phyloP scores from a whole-genome alignment of 2,329 filamentous ascomycete species.

The Phyllosticta citrichinensis region DNA sequence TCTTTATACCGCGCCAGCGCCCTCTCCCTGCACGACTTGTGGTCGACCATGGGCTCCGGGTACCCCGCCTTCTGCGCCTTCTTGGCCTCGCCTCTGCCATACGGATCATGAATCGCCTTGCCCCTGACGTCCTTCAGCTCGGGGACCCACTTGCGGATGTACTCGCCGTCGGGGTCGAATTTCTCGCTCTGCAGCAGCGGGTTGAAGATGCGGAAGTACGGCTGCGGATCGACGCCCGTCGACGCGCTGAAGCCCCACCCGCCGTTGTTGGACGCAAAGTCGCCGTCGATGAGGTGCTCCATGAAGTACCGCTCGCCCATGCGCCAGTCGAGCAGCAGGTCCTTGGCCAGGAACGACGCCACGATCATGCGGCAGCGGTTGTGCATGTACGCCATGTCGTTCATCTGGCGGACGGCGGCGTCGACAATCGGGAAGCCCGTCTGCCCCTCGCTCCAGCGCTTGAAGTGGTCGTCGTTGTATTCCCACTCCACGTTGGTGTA shows the following conservation, averaged over 20 bases:
- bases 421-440: conserved; percentile 81
- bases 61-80: conserved; percentile 60
- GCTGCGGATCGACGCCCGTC: conserved; percentile 73
- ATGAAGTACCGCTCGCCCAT: conserved; percentile 76
- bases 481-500: conserved; percentile 79
- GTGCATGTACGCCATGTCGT: conserved; percentile 64
- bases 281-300: conserved; percentile 68
- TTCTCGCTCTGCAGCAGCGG: conserved; percentile 76
- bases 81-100: conserved; percentile 50
- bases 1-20: conserved; percentile 62
- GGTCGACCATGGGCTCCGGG: conserved; percentile 63
- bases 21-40: conserved; percentile 57
- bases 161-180: conserved; percentile 69
- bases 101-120: conserved; percentile 72
- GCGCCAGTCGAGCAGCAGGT: conserved; percentile 74
- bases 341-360: conserved; percentile 70
- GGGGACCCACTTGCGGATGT: conserved; percentile 73
- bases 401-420: conserved; percentile 73
- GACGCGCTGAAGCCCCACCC: conserved; percentile 58
- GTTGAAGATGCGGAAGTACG: conserved; percentile 88
- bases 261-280: conserved; percentile 69
- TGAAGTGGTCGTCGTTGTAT: conserved; percentile 58
- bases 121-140: conserved; percentile 57
- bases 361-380: conserved; percentile 79
- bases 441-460: conserved; percentile 61